Percentiles rank a stretch among this genome's conserved stretches.
phyloP scores from a whole-genome alignment of 495 filamentous ascomycete genomes.

The Chaetomium cochliodes region DNA sequence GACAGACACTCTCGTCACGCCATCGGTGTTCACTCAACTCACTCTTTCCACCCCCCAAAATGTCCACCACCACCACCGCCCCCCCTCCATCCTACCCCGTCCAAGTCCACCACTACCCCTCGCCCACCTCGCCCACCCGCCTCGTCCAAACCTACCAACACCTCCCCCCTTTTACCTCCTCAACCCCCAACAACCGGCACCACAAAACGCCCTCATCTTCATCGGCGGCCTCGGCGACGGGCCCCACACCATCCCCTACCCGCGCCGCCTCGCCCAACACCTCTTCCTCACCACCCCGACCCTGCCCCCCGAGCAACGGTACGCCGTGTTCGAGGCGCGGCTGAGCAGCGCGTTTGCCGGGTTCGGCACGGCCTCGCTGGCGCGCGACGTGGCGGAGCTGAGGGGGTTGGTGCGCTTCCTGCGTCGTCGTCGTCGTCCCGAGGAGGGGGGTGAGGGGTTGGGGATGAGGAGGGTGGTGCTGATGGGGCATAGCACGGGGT shows the following conservation, averaged over 20 bases:
- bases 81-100: constrained; percentile 14
- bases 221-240: constrained; percentile 83
- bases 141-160: constrained; percentile 21
- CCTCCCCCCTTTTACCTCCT: neutral
- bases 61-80: neutral
- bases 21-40: neutral
- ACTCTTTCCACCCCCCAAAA: neutral
- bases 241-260: constrained; percentile 64
- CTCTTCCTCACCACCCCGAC: constrained; percentile 51
- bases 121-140: neutral
- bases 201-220: constrained; percentile 70
- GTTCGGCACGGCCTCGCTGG: constrained; percentile 69
- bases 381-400: constrained; percentile 71
- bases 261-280: constrained; percentile 62
- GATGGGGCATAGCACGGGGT: constrained; percentile 83
- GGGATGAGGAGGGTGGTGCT: constrained; percentile 65
- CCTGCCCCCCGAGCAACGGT: constrained; percentile 29
- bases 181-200: constrained; percentile 24
- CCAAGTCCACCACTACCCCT: constrained; percentile 20
- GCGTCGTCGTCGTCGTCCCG: too few relatives aligned
- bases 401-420: constrained; percentile 70
- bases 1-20: neutral
- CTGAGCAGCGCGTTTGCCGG: constrained; percentile 60
- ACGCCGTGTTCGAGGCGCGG: constrained; percentile 46
- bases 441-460: too few relatives aligned